A percentile compares a stretch with the other conserved stretches of the same genome.
phyloP scores from a whole-genome alignment of 352 stramenopile species.

The Pythium rhizo-oryzae region DNA sequence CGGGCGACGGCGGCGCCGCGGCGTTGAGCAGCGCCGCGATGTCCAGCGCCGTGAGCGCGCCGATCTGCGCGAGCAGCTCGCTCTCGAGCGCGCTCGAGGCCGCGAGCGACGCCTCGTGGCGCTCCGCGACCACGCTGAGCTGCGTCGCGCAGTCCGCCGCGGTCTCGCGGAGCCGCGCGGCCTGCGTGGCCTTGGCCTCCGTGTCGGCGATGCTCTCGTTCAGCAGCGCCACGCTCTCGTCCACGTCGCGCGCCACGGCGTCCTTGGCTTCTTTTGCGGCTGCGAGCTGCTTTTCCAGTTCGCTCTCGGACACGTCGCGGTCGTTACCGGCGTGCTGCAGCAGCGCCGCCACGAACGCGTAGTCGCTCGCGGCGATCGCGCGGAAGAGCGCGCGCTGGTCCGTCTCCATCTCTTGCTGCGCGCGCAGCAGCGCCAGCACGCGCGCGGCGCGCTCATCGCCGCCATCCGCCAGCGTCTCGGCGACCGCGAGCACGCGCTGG shows the following conservation, averaged over 20 bases:
- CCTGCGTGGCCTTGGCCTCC: constrained; percentile 57
- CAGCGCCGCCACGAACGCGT: constrained; percentile 49
- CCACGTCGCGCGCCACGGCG: constrained; percentile 30
- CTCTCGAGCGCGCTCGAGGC: constrained; percentile 60
- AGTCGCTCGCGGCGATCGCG: constrained; percentile 73
- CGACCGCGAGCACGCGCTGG: constrained; percentile 47
- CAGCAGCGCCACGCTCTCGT: constrained; percentile 50
- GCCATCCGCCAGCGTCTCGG: constrained; percentile 31
- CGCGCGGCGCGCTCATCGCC: neutral
- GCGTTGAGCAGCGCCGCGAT: constrained; percentile 67
- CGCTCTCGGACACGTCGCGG: neutral
- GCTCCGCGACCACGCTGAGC: constrained; percentile 49
- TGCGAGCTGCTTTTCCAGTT: constrained; percentile 24
- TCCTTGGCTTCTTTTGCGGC: constrained; percentile 29
- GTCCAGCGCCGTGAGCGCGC: constrained; percentile 74
- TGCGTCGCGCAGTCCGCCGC: constrained; percentile 61
- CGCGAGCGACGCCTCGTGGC: constrained; percentile 49
- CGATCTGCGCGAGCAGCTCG: constrained; percentile 63
- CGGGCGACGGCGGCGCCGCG: constrained; percentile 45
- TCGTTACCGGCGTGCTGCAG: constrained; percentile 39
- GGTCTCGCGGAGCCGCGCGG: constrained; percentile 46
- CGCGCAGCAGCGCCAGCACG: constrained; percentile 48
- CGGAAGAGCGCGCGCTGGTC: constrained; percentile 64
- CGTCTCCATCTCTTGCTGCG: constrained; percentile 46
- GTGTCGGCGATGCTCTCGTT: constrained; percentile 79